Evolutionary conservation across 1,284 basidiomycete genomes (phyloP).

Genomic region (Naganishia sp.): DNA sequence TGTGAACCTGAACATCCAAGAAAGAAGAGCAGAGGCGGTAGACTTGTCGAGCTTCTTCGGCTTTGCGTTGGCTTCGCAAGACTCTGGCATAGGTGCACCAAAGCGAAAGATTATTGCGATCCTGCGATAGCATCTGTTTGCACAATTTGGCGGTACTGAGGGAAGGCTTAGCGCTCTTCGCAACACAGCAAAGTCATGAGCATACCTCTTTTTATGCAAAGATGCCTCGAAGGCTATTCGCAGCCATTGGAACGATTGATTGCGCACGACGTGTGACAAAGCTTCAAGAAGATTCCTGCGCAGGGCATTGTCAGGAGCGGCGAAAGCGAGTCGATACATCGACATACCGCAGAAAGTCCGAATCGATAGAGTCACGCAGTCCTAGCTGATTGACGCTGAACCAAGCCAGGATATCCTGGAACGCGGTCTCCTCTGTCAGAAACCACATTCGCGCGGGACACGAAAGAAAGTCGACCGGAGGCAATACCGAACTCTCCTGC

Average conservation of each 20-base stretch:
- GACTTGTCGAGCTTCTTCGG: constrained; percentile 75
- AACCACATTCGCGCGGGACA: constrained; percentile 28
- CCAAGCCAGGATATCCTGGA: constrained; percentile 41
- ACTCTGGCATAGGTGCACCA: constrained; percentile 83
- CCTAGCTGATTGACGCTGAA: constrained; percentile 47
- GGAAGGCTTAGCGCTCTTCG: constrained; percentile 10
- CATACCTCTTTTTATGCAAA: constrained; percentile 43
- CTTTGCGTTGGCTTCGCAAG: constrained; percentile 65
- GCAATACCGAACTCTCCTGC: constrained; percentile 8
- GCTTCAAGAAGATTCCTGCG: constrained; percentile 40
- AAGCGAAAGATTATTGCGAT: constrained; percentile 67
- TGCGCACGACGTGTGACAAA: constrained; percentile 29
- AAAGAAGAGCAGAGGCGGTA: constrained; percentile 62
- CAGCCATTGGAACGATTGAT: constrained; percentile 22
- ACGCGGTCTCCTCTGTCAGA: constrained; percentile 23
- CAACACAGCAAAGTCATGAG: background rate
- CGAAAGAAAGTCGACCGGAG: constrained; percentile 11
- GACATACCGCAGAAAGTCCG: constrained; percentile 4
- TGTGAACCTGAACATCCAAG: constrained; percentile 4
- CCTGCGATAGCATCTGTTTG: constrained; percentile 52
- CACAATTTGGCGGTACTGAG: constrained; percentile 35
- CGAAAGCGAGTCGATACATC: background rate
- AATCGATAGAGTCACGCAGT: constrained; percentile 7
- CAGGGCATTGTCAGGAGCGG: background rate
- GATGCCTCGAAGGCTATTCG: constrained; percentile 19